phyloP scores from a whole-genome alignment of 164 flowering plant species.

The Berberis thunbergii region DNA sequence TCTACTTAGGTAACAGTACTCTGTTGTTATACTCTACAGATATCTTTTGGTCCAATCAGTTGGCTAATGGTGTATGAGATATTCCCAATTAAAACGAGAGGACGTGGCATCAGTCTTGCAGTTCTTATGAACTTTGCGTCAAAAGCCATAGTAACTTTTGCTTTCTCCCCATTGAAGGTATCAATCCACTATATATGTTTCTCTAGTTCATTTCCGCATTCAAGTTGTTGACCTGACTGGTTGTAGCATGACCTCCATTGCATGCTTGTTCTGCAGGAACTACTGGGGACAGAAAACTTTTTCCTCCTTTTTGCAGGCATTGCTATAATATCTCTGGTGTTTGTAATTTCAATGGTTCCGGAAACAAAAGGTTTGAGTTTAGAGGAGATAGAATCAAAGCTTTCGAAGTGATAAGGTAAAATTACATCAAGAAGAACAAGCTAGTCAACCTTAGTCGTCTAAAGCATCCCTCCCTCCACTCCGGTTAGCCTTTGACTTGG shows the following conservation, averaged over 20 bases:
- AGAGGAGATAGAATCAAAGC: conserved; percentile 59
- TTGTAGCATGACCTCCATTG: neutral
- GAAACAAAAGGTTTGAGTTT: conserved; percentile 90
- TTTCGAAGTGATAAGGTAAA: conserved; percentile 25
- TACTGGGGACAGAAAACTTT: conserved; percentile 75
- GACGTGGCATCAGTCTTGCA: conserved; percentile 91
- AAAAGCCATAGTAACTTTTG: conserved; percentile 88
- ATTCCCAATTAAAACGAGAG: conserved; percentile 86
- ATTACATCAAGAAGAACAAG: neutral
- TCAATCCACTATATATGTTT: neutral
- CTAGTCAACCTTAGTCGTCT: neutral
- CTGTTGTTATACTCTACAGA: conserved; percentile 23
- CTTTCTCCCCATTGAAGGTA: conserved; percentile 90
- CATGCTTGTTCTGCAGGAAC: conserved; percentile 43
- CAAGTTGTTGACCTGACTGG: neutral
- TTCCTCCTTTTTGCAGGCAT: conserved; percentile 77
- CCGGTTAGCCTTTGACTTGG: no score
- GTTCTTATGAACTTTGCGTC: conserved; percentile 89
- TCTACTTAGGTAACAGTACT: no score
- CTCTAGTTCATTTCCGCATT: neutral
- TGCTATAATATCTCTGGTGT: conserved; percentile 62
- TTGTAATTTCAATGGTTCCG: conserved; percentile 49
- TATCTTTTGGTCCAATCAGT: conserved; percentile 94
- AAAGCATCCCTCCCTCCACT: neutral
- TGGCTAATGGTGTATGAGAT: conserved; percentile 98